Base-by-base conservation (phyloP, 495 filamentous ascomycete genomes). In the Hyaloscypha variabilis region DNA sequence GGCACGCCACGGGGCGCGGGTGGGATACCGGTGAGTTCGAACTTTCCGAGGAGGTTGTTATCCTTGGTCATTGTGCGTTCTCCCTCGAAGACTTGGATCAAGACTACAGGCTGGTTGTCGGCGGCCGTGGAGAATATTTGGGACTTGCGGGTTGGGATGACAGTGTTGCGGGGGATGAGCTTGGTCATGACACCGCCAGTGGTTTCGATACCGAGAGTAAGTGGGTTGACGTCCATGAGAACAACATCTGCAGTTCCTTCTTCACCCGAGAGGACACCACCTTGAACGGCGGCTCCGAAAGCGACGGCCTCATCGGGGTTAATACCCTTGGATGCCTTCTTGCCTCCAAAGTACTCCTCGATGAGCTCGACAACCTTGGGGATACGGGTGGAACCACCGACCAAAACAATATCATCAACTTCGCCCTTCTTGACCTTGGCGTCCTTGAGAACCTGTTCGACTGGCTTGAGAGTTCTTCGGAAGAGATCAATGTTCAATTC, bases 141-240 rank as follows among this genome's bases (percentile, higher is more conserved):
- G 75, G 88, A 91, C 86, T 98, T 98, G 82, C 91, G 91, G 67
- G 94, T 97, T 49, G 94, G 94, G 77, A 98, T 96, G 67, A 93
- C 88, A 63, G 94, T 97, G 82, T 95, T 94, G 71, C 94, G 90
- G 76, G 92, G 90, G 74, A 98, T 97, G 69, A 98, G 85, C 83
- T 94, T 95, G 76, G 94, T 97, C 94, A 98, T 97, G 70, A 97
- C 93, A 79, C 94, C 94, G 77, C 94, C 94, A 69, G 94, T 97
- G 72, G 94, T 97, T 82, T 98, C 94, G 67, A 98, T 98, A 88
- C 94, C 94, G 69, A 98, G 91, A 72, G 94, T 97, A 71, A 98
- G 85, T 66, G 94, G 94, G 87, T 97, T 97, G 79, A 98, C 94
- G 73, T 98, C 94, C 91, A 97, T 93, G 73, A 98, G 91, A 78